These are phyloP conservation scores for Kodamaea sp. DNA, from an alignment of 1,139 yeast genomes.

Conservation along the genomic window DNA sequence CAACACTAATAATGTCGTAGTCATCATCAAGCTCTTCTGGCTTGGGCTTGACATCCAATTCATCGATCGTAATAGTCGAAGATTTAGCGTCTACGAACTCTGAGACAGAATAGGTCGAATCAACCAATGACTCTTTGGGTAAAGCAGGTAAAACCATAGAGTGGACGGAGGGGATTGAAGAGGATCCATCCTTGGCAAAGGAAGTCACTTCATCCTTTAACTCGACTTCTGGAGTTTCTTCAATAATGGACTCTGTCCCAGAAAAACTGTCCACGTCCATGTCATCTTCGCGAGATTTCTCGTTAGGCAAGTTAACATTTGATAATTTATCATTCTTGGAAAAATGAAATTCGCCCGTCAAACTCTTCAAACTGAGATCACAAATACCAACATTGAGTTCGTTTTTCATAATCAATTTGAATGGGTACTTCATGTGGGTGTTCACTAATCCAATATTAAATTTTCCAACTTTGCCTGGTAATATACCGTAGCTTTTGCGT, in stretches of 20 bases:
- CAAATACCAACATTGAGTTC: slow-evolving; percentile 24
- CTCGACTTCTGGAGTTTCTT: neutral
- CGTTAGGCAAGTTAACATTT: neutral
- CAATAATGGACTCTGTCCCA: slow-evolving; percentile 3
- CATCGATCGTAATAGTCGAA: slow-evolving; percentile 1
- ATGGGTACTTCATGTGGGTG: slow-evolving; percentile 40
- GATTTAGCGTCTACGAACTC: slow-evolving; percentile 27
- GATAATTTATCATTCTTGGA: neutral
- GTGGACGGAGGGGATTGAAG: slow-evolving; percentile 22
- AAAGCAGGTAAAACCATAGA: slow-evolving; percentile 40
- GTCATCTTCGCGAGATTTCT: neutral
- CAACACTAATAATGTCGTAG: slow-evolving; percentile 38
- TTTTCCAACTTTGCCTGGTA: slow-evolving; percentile 32
- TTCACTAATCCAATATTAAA: slow-evolving; percentile 36
- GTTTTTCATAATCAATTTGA: slow-evolving; percentile 29
- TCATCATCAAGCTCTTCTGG: slow-evolving; percentile 23
- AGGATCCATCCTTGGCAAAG: neutral
- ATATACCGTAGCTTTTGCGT: slow-evolving; percentile 34
- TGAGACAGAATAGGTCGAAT: slow-evolving; percentile 16
- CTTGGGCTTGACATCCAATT: slow-evolving; percentile 6
- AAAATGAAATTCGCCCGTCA: slow-evolving; percentile 21
- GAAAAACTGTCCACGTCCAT: neutral
- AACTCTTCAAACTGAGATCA: slow-evolving; percentile 27
- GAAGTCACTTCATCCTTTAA: neutral
- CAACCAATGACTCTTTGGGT: slow-evolving; percentile 28